Base-by-base conservation (phyloP, 129 eudicot genomes). In the Arctium lappa region DNA sequence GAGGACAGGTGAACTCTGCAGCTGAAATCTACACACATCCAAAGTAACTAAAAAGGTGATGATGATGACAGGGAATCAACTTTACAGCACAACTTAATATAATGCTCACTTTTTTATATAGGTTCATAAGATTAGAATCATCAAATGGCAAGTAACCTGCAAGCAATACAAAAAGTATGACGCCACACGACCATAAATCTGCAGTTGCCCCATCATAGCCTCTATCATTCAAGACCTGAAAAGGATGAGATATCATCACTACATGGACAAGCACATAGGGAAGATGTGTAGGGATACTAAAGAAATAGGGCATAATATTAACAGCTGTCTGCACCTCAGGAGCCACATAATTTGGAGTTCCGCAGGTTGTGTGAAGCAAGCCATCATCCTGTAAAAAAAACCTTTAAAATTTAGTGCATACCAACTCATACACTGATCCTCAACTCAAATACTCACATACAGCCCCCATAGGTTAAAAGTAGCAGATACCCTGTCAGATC, bases 131-230 rank as follows among this genome's bases (percentile, higher is more conserved):
- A 93, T 95, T 93, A 85, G 97, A 93, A 87, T 95, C 99, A 90
- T 95, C 99, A 82, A 95, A 95, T 85, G 99, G 99, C 97, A 95
- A 91, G 97, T 95, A 95, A 88, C 99, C 99, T 87, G 99, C 98
- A 85, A 95, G 93, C 89, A 95, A 80, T 65, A 95, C 99, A 89
- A 95, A 95, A 74, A 95, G 93, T 81, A 95, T 95, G 85, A 95
- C 99, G 83, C 99, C 99, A 84, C 99, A 95, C 7, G 99, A 95
- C 99, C 99, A 95, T 89, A 95, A 86, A 88, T 95, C 99, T 56
- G 99, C 99, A 76, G 97, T 91, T 69, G 99, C 97, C 79, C 99
- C 99, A 85, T 95, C 92, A 82, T 95, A 95, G 33, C 99, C 99
- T 86, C 88, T 90, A 86, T 95, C 99, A 76, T 95, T 86, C 36